Evolutionary conservation across 176 grass and related monocot genomes (phyloP).

Genomic region (Zea mays): Zm-B73-REFERENCE-NAM-5.0 NC_050105.1:100230001-100230500

Average conservation of each 20-base stretch:
- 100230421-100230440: background rate
- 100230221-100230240: too few relatives aligned
- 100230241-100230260: background rate
- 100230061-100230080: too few relatives aligned
- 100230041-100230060: too few relatives aligned
- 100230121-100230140: background rate
- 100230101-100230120: too few relatives aligned
- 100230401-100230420: background rate
- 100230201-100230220: too few relatives aligned
- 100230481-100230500: too few relatives aligned
- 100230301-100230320: background rate
- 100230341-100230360: background rate
- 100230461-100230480: too few relatives aligned
- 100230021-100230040: too few relatives aligned
- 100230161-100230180: background rate
- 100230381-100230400: background rate
- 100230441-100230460: background rate
- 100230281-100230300: background rate
- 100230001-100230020: too few relatives aligned
- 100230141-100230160: background rate
- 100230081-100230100: too few relatives aligned
- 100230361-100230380: background rate
- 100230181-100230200: background rate
- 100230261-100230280: background rate
- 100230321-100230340: background rate